Evolutionary conservation across 75 land plant species (phyloP).

Genomic region (Gnetum montanum): DNA sequence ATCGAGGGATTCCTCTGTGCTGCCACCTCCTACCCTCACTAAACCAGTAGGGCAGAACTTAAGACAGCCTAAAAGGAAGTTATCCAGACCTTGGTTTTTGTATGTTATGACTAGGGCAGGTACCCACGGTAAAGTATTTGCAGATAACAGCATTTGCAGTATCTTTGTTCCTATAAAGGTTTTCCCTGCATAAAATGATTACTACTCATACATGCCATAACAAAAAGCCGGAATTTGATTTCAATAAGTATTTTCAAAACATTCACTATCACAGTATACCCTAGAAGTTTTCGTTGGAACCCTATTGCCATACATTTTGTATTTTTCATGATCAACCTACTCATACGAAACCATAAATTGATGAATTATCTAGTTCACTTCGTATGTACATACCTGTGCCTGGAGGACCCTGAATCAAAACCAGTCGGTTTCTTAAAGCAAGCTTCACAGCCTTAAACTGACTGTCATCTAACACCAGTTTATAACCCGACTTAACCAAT

Average conservation of each 20-base stretch:
- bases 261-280: too few species aligned
- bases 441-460: conserved; percentile 12
- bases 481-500: conserved; percentile 7
- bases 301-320: too few species aligned
- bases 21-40: conserved; percentile 22
- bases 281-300: too few species aligned
- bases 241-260: too few species aligned
- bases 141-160: conserved; percentile 11
- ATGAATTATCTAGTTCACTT: too few species aligned
- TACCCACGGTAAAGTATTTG: conserved; percentile 12
- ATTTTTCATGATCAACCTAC: too few species aligned
- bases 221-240: too few species aligned
- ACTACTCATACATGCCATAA: too few species aligned
- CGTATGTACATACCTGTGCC: conserved; percentile 18
- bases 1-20: conserved; percentile 5
- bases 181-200: too few species aligned
- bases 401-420: conserved; percentile 22
- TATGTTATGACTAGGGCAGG: conserved; percentile 30
- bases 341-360: too few species aligned
- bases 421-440: conserved; percentile 9
- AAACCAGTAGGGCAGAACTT: conserved; percentile 6
- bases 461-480: neutral
- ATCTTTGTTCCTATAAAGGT: conserved; percentile 16
- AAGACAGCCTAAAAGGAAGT: conserved; percentile 13
- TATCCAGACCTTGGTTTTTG: conserved; percentile 24